phyloP scores from a whole-genome alignment of 768 basidiomycete genomes.

The Auriscalpium vulgare region DNA sequence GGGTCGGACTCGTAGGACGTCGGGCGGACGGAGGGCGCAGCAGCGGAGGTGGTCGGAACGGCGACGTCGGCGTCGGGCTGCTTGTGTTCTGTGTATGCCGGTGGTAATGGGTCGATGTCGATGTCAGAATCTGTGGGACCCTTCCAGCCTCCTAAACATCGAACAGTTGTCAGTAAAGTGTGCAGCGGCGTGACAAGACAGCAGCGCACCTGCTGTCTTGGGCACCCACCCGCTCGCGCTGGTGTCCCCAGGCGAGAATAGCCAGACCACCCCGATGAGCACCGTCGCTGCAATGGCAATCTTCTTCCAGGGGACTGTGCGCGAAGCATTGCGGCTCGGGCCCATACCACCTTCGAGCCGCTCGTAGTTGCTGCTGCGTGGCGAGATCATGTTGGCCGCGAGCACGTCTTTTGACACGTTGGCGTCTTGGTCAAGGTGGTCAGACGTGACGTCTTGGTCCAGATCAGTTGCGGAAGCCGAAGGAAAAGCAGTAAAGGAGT shows the following conservation, averaged over 20 bases:
- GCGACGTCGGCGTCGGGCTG: background rate
- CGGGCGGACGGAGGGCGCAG: slow-evolving; percentile 22
- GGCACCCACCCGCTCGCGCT: too few relatives aligned
- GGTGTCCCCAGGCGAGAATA: slow-evolving; percentile 48
- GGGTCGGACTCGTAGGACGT: slow-evolving; percentile 66
- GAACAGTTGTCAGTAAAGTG: too few relatives aligned
- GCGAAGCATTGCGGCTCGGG: slow-evolving; percentile 26
- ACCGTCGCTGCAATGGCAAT: slow-evolving; percentile 50
- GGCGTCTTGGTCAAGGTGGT: background rate
- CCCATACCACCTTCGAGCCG: slow-evolving; percentile 57
- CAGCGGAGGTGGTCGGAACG: background rate
- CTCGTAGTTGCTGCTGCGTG: slow-evolving; percentile 44
- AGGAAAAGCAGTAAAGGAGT: background rate
- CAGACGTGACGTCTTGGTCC: background rate
- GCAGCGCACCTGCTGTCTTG: too few relatives aligned
- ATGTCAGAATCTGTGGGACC: background rate
- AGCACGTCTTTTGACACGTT: background rate
- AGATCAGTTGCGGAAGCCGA: too few relatives aligned
- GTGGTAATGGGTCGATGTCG: background rate
- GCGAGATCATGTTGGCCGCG: slow-evolving; percentile 20
- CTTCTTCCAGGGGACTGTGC: slow-evolving; percentile 53
- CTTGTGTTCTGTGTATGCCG: background rate
- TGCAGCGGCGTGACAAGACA: too few relatives aligned
- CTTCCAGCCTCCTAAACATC: background rate
- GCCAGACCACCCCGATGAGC: slow-evolving; percentile 54